Evolutionary conservation across 2,329 filamentous ascomycete genomes (phyloP).

Genomic region (Blumeriella jaapii): DNA sequence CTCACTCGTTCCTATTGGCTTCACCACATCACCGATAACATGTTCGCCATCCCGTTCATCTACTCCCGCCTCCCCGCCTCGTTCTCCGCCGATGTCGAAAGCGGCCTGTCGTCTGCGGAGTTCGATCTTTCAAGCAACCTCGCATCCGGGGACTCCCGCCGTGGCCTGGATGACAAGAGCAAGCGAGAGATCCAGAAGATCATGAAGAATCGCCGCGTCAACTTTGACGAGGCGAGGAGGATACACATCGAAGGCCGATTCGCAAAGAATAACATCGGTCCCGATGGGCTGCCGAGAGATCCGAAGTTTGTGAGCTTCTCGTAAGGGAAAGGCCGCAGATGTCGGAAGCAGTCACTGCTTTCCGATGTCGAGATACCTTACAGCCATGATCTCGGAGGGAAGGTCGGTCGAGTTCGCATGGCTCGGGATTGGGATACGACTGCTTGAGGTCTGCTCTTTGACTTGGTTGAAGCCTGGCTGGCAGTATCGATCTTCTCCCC

Average conservation of each 20-base stretch:
- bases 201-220: conserved; percentile 75
- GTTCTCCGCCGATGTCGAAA: conserved; percentile 78
- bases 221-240: conserved; percentile 83
- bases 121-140: conserved; percentile 81
- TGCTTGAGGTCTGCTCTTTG: conserved; percentile 3
- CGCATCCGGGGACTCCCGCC: conserved; percentile 63
- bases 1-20: conserved; percentile 71
- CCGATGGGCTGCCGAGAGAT: conserved; percentile 78
- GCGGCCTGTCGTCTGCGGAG: conserved; percentile 68
- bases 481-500: too few relatives aligned
- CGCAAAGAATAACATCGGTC: conserved; percentile 74
- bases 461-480: conserved; percentile 3
- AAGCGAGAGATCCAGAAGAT: conserved; percentile 79
- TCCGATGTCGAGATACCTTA: too few relatives aligned
- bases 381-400: too few relatives aligned
- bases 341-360: not conserved
- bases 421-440: not conserved
- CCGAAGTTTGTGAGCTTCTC: conserved; percentile 90
- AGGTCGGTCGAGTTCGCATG: not conserved
- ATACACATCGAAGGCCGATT: conserved; percentile 80
- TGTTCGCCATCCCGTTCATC: conserved; percentile 53
- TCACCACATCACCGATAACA: conserved; percentile 33
- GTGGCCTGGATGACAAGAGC: conserved; percentile 66
- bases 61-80: conserved; percentile 68
- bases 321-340: conserved; percentile 7